A percentile compares a stretch with the other conserved stretches of the same genome.
Conservation (phyloP, 2,329 filamentous ascomycete species). For the Fusarium floridanum region DNA sequence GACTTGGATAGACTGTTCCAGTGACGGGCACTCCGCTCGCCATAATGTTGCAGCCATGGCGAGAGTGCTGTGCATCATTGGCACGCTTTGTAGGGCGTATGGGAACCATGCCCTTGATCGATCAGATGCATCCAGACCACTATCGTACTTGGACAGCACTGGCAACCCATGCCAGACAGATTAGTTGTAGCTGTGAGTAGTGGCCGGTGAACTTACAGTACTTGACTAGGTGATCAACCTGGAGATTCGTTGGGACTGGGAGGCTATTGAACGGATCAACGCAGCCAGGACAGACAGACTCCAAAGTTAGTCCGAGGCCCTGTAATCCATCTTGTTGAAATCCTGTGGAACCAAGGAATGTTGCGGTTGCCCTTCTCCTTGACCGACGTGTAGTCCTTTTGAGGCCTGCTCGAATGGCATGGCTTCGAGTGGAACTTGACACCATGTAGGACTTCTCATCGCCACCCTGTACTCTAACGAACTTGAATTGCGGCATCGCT, state of each 20-base stretch:
- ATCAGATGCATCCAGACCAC: neutral
- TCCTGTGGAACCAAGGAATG: accelerated
- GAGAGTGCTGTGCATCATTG: neutral
- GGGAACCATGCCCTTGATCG: neutral
- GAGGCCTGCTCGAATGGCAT: neutral
- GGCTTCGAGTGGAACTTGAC: neutral
- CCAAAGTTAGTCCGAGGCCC: neutral
- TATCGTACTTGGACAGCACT: neutral
- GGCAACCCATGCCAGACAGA: neutral
- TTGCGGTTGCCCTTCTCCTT: neutral
- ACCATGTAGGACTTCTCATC: neutral
- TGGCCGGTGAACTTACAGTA: neutral
- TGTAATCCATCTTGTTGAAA: neutral
- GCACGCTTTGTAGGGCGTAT: neutral
- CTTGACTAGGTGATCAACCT: neutral
- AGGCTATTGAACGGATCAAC: neutral
- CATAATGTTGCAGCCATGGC: neutral
- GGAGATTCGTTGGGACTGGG: neutral
- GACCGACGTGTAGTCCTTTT: neutral
- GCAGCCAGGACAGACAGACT: neutral
- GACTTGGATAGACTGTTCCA: neutral
- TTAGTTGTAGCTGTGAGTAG: neutral
- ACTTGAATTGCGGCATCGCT: neutral
- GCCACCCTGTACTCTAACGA: neutral
- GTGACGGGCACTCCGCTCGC: neutral